Percentiles rank a stretch among this genome's conserved stretches.
phyloP scores from a whole-genome alignment of 371 early-diverging fungal species.

The Dinochytrium kinnereticum region DNA sequence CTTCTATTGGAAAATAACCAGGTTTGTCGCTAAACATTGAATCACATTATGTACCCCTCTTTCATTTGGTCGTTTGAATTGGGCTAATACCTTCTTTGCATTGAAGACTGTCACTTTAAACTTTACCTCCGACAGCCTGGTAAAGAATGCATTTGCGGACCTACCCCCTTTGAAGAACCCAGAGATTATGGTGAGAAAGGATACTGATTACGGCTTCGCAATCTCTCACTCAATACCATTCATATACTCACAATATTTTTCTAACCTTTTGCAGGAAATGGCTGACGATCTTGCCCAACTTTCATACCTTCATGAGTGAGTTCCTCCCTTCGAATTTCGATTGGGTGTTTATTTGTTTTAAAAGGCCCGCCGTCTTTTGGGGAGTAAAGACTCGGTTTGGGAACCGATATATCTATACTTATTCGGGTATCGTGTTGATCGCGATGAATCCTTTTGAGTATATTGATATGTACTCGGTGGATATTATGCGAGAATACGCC shows the following conservation, averaged over 20 bases:
- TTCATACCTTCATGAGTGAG: constrained; percentile 91
- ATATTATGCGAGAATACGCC: constrained; percentile 88
- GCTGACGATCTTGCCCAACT: constrained; percentile 93
- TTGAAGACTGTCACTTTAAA: background rate
- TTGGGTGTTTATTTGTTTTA: background rate
- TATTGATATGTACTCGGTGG: constrained; percentile 84
- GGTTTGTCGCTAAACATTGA: constrained; percentile 20
- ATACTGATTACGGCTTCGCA: too few species aligned
- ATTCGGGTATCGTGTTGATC: constrained; percentile 98
- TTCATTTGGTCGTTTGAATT: too few species aligned
- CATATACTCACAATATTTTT: too few species aligned
- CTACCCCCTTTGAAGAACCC: constrained; percentile 92
- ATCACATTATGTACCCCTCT: background rate
- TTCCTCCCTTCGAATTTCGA: background rate
- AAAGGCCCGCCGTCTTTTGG: constrained; percentile 73
- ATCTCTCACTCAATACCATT: too few species aligned
- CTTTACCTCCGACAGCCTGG: constrained; percentile 64
- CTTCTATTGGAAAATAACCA: constrained; percentile 42
- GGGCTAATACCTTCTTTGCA: too few species aligned
- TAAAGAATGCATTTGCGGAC: constrained; percentile 63
- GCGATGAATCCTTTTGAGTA: constrained; percentile 97
- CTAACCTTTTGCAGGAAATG: constrained; percentile 60
- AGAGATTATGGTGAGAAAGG: constrained; percentile 35
- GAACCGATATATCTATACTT: constrained; percentile 96
- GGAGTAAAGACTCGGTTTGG: constrained; percentile 84